Evolutionary conservation across 2,329 filamentous ascomycete species (phyloP).

Genomic region (Phialemoniopsis sp.): DNA sequence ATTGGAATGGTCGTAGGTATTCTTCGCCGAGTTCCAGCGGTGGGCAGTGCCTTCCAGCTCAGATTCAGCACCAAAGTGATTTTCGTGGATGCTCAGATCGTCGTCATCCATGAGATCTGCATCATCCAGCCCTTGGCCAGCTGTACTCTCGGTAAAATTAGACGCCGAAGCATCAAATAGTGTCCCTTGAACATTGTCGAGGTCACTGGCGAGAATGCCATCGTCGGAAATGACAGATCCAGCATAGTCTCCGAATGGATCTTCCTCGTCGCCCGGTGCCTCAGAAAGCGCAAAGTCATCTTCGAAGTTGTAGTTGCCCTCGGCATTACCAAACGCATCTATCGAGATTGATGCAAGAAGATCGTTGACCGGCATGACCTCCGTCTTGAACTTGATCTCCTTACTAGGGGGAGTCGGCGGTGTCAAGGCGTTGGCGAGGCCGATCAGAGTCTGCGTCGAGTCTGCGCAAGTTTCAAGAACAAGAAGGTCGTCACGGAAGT

Average conservation of each 20-base stretch:
- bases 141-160: too few species aligned
- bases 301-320: slow-evolving; percentile 59
- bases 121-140: too few species aligned
- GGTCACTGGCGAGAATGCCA: too few species aligned
- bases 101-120: slow-evolving; percentile 3
- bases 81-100: slow-evolving; percentile 69
- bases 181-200: slow-evolving; percentile 35
- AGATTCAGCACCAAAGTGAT: slow-evolving; percentile 67
- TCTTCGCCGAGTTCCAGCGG: slow-evolving; percentile 75
- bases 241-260: too few species aligned
- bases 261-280: slow-evolving; percentile 9
- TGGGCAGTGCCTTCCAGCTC: slow-evolving; percentile 64
- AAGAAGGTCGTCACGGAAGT: slow-evolving; percentile 79
- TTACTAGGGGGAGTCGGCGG: slow-evolving; percentile 81
- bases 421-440: slow-evolving; percentile 71
- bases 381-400: slow-evolving; percentile 80
- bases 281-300: slow-evolving; percentile 56
- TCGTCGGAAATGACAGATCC: too few species aligned
- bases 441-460: slow-evolving; percentile 88
- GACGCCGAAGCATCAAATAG: slow-evolving; percentile 39
- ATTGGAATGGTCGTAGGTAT: slow-evolving; percentile 62
- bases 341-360: slow-evolving; percentile 87
- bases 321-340: slow-evolving; percentile 67
- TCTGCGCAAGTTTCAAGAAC: slow-evolving; percentile 95
- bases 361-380: slow-evolving; percentile 80